Evolutionary conservation across 2,329 filamentous ascomycete species (phyloP).

Genomic region (Arthrobotrys musiformis): DNA sequence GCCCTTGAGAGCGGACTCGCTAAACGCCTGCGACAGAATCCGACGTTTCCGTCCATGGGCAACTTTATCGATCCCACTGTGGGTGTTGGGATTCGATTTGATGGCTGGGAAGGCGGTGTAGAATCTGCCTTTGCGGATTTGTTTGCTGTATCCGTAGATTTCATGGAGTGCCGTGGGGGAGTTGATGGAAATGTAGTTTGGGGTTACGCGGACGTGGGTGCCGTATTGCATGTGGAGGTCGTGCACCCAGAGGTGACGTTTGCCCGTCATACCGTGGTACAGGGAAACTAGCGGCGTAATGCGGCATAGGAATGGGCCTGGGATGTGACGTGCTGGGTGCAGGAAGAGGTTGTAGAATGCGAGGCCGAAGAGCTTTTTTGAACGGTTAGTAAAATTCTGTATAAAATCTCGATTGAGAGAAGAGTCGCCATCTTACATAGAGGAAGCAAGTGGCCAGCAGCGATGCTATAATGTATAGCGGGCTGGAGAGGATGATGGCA

Average conservation of each 20-base stretch:
- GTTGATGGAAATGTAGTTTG: constrained; percentile 57
- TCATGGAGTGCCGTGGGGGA: constrained; percentile 63
- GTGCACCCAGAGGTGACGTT: constrained; percentile 80
- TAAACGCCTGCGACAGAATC: constrained; percentile 77
- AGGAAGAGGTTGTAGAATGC: constrained; percentile 70
- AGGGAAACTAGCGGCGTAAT: constrained; percentile 70
- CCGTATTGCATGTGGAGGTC: constrained; percentile 78
- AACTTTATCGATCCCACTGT: constrained; percentile 76
- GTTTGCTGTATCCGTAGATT: constrained; percentile 66
- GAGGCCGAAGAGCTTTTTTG: constrained; percentile 47
- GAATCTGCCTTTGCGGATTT: constrained; percentile 66
- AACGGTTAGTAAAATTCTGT: too few species aligned
- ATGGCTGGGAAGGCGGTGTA: constrained; percentile 65
- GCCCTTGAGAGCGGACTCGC: constrained; percentile 73
- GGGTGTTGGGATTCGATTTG: constrained; percentile 69
- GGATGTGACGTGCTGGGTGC: constrained; percentile 73
- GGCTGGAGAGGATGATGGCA: constrained; percentile 41
- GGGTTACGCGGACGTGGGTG: constrained; percentile 60
- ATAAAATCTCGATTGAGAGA: too few species aligned
- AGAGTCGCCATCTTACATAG: too few species aligned
- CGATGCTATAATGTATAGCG: constrained; percentile 41
- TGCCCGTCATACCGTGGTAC: constrained; percentile 79
- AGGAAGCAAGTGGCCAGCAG: constrained; percentile 34
- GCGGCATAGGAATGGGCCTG: constrained; percentile 73
- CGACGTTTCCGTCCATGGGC: constrained; percentile 77